Base-by-base conservation (phyloP, 2,329 filamentous ascomycete genomes). In the Neocatenulostroma microsporum region DNA sequence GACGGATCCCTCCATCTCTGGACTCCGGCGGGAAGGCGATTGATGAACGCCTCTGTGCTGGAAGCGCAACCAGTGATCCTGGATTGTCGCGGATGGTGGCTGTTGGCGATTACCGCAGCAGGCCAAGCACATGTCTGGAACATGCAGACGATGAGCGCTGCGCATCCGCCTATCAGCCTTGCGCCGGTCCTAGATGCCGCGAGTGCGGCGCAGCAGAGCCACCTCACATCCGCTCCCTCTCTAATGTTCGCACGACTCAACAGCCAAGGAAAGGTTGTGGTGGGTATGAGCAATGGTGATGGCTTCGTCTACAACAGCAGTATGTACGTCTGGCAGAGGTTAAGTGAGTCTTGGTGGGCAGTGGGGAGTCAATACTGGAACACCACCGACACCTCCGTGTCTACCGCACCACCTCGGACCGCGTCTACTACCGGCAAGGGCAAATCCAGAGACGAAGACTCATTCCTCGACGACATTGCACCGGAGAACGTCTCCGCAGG, bases 311-410 rank as follows among this genome's bases (percentile, higher is more conserved):
- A 98, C 62, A 84, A 84, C 2, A 76, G 82, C 1, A 72, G 74
- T 13, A 84, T 98, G 81, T 89, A 79, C 60, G 76, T 80, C 6
- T 98, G 91, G 91, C 89, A 96, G 61, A 79, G 88, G 8, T 70
- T 98, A n/a, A 94, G 87, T 2, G 93, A 98, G 58, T 76, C 85
- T 2, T 98, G 91, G 91, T 98, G 91, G 87, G 89, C 89, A 0
- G 87, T 96, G 0, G 88, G 88, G 13, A 94, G 85, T 50, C 91
- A 98, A 58, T 98, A 98, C 60, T 98, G 91, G 93, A 96, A 98
- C 61, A 93, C 87, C 1, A 94, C 87, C 36, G 91, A 95, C 54
- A 87, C 86, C 2, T 87, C 87, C 1, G 78, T 94, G 36, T 80
- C 83, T 31, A 84, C 87, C 34, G 63, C 94, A 24, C 15, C 25